Base-by-base conservation (phyloP, 2,329 filamentous ascomycete species). In the Xylariomycetidae sp. region DNA sequence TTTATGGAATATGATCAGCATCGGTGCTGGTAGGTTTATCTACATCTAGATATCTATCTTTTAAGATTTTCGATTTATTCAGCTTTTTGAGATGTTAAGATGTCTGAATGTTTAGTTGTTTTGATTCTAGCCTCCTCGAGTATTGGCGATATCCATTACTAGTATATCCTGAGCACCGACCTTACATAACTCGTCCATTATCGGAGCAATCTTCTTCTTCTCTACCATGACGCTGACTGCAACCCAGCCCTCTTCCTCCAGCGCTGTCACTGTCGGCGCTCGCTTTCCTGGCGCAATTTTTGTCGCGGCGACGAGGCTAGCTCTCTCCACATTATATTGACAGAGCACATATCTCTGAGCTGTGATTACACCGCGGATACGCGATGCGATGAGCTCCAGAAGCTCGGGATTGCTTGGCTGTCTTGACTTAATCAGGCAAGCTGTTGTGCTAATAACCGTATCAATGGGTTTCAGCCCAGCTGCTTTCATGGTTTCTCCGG, bases 401-500 rank as follows among this genome's bases (percentile, higher is more conserved):
- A 96, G 71, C 43, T 81, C 78, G 4, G 80, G 77, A 61, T 95
- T 86, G 41, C 83, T 85, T 5, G 89, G 82, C 37, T 80, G 76
- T 57, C 82, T 88, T 26, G 88, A 95, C 68, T 90, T 90, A 70
- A 98, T 89, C 38, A 98, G 75, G 30, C 96, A 83, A 19, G 92
- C 89, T 13, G 83, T 86, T 35, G 85, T 89, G 37, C 88, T 81
- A 32, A 96, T 75, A 16, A 98, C 88, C 3, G 92, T 98, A 50
- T 92, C 88, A 50, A 97, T 96, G 36, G 90, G 83, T 65, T 88
- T 89, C 31, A 98, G 74, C 16, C 92, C 92, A 27, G 90, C 90
- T 14, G 90, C 92, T 54, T 86, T 85, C 92, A 98, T 98, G 1
- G 92, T 98, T 64, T 97, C 90, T 36, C 92, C 92, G 14, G 92